Base-by-base conservation (phyloP, 2,329 filamentous ascomycete species). In the Exophiala calicioides region DNA sequence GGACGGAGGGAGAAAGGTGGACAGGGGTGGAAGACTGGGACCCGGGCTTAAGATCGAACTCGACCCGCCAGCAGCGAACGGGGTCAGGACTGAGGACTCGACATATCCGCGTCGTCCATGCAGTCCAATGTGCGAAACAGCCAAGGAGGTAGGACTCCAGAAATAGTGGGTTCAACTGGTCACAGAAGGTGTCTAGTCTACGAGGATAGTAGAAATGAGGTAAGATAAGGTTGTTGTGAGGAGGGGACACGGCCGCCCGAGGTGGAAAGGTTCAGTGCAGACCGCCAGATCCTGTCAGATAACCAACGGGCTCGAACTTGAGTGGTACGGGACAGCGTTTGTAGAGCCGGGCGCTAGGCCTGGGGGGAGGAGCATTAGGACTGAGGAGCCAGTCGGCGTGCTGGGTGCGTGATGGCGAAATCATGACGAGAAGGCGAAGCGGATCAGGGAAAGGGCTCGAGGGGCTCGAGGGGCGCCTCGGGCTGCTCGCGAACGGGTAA, bases 171-270 rank as follows among this genome's bases (percentile, higher is more conserved):
- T 47, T 37, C 15, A 18, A 24, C 18, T 15, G 35, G 29, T 31
- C 13, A 40, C 45, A 33, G 20, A n/a, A n/a, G 19, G 24, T 44
- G 39, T 46, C 44, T 47, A 47, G 44, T 39, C 36, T 32, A n/a
- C n/a, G n/a, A 18, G 19, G 16, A 27, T 44, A 32, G 41, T 40
- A 21, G 19, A 31, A 44, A 47, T 36, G 27, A 47, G 19, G 44
- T 43, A 39, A 47, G 48, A 52, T 52, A 52, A 47, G 48, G 43
- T 52, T 52, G 20, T 42, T 33, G 19, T 47, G 29, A 44, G 30
- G n/a, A 21, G 15, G 32, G 26, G 13, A n/a, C 24, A n/a, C n/a
- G n/a, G n/a, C n/a, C n/a, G n/a, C n/a, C n/a, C n/a, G n/a, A n/a
- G 31, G 33, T 21, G 21, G 37, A 27, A 19, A 16, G 5, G 41